These are phyloP conservation scores for Cyclospora cayetanensis DNA, from an alignment of 169 alveolate species.

Conservation along the genomic window DNA sequence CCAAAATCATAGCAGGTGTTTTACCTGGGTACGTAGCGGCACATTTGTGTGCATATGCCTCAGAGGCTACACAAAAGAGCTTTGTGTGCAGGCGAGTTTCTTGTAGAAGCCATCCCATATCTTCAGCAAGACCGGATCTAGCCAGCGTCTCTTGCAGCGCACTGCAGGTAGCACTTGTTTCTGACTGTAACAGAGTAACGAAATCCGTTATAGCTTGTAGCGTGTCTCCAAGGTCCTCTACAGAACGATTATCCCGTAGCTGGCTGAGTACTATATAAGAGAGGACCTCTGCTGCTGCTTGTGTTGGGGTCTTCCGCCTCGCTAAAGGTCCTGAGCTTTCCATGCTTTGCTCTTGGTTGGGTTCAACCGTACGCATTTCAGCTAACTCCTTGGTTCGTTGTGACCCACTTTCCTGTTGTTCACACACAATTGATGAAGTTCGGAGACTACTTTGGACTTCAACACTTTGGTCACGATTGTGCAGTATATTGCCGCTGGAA, in stretches of 20 bases:
- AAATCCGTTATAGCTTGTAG: slow-evolving; percentile 23
- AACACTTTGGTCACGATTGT: too few species aligned
- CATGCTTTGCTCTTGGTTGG: neutral
- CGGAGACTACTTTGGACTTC: too few species aligned
- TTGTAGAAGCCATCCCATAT: neutral
- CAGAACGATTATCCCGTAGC: neutral
- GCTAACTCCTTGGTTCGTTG: neutral
- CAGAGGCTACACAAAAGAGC: slow-evolving; percentile 4
- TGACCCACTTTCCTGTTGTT: too few species aligned
- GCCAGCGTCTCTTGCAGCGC: neutral
- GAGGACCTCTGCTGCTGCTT: slow-evolving; percentile 45
- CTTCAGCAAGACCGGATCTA: neutral
- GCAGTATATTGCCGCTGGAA: neutral
- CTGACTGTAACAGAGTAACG: neutral
- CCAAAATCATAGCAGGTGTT: neutral
- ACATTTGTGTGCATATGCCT: slow-evolving; percentile 2
- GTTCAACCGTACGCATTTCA: neutral
- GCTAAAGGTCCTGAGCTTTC: neutral
- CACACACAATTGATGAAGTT: too few species aligned
- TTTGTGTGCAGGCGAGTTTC: slow-evolving; percentile 7
- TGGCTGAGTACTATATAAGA: neutral
- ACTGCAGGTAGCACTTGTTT: neutral
- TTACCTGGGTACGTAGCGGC: slow-evolving; percentile 35
- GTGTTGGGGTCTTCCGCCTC: neutral
- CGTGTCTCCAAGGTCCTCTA: slow-evolving; percentile 9